Percentiles rank a stretch among this genome's conserved stretches.
Conservation (phyloP, 1,284 basidiomycete species). For the Pseudozyma pruni region DNA sequence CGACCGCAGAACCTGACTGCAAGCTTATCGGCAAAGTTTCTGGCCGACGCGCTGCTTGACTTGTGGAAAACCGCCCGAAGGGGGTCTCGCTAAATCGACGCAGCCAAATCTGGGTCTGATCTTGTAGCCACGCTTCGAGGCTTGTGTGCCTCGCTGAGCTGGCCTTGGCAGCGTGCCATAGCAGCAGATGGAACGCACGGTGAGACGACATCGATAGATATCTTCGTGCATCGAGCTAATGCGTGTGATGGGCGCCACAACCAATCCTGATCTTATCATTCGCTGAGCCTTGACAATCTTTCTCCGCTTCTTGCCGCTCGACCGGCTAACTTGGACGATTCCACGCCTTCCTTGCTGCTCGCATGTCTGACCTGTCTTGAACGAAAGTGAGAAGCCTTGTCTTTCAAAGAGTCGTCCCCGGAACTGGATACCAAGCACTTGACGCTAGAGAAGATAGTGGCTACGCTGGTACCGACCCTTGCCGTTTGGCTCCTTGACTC, state of each 20-base stretch:
- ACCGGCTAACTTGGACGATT: neutral
- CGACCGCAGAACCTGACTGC: neutral
- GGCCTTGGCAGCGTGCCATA: neutral
- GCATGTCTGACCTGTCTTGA: no score
- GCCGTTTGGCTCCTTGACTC: neutral
- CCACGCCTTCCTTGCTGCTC: slow-evolving; percentile 3
- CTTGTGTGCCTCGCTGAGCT: neutral
- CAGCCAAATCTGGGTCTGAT: slow-evolving; percentile 1
- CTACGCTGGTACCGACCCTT: no score
- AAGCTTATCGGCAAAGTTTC: slow-evolving; percentile 2
- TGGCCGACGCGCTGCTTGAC: slow-evolving; percentile 27
- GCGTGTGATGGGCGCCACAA: neutral
- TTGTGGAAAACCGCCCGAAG: slow-evolving; percentile 13
- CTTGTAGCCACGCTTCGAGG: neutral
- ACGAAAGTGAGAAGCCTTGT: no score
- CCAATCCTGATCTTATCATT: slow-evolving; percentile 20
- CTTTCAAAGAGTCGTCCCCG: no score
- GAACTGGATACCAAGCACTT: neutral
- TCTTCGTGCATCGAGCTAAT: no score
- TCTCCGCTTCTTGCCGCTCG: slow-evolving; percentile 38
- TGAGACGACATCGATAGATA: no score
- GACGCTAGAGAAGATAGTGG: no score
- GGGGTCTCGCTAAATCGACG: slow-evolving; percentile 1
- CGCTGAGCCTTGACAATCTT: neutral
- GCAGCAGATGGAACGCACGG: no score